These are phyloP conservation scores for Phialocephala sp. DNA, from an alignment of 2,329 filamentous ascomycete genomes.

Conservation along the genomic window DNA sequence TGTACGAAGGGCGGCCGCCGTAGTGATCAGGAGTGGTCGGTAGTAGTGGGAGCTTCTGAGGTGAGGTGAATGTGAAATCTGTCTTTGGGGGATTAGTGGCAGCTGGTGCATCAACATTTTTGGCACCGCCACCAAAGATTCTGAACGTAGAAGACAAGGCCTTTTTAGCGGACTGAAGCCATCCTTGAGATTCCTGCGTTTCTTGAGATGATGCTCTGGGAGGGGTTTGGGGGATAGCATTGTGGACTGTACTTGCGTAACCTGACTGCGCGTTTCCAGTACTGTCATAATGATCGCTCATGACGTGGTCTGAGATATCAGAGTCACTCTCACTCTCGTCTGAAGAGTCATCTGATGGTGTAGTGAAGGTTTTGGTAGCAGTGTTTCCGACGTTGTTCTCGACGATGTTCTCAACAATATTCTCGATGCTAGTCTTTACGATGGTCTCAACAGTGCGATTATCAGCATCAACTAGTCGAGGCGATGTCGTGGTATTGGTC, in stretches of 20 bases:
- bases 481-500: neutral
- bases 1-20: no score
- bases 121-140: neutral
- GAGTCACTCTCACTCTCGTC: neutral
- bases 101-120: neutral
- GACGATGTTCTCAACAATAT: no score
- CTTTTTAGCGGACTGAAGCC: neutral
- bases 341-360: no score
- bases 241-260: neutral
- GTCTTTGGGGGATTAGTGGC: conserved; percentile 1
- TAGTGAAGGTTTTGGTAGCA: no score
- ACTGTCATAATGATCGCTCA: neutral
- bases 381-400: no score
- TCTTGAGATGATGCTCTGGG: neutral
- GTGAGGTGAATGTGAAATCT: neutral
- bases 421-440: no score
- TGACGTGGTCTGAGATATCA: neutral
- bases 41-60: neutral
- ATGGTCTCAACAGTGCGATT: no score
- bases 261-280: neutral
- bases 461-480: no score
- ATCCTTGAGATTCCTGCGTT: neutral
- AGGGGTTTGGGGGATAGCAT: neutral
- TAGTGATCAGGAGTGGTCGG: neutral
- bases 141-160: neutral